Percentiles rank a stretch among this genome's conserved stretches.
These are phyloP conservation scores for Xylariaceae sp. DNA, from an alignment of 2,329 filamentous ascomycete genomes.

Conservation along the genomic window DNA sequence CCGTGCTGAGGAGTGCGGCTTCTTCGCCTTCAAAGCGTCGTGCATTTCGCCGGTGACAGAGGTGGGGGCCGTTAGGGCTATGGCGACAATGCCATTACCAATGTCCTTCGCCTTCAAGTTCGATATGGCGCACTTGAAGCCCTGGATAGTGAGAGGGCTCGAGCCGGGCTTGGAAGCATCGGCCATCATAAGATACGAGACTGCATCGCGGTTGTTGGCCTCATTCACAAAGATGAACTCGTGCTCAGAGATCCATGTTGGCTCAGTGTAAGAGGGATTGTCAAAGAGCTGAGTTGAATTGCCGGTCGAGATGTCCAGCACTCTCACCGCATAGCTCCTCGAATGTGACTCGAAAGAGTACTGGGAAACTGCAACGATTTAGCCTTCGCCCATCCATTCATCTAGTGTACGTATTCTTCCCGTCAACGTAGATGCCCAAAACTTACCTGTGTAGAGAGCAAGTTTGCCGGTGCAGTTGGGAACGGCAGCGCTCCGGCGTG, in stretches of 20 bases:
- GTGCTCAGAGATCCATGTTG: conserved; percentile 76
- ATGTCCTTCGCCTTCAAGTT: conserved; percentile 64
- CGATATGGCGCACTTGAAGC: conserved; percentile 60
- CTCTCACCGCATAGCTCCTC: conserved; percentile 69
- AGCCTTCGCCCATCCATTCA: conserved; percentile 38
- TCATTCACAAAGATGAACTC: conserved; percentile 63
- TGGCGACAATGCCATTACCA: conserved; percentile 54
- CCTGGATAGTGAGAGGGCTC: conserved; percentile 53
- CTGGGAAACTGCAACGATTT: conserved; percentile 59
- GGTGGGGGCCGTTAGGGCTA: conserved; percentile 68
- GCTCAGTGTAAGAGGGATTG: conserved; percentile 69
- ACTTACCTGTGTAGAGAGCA: conserved; percentile 67
- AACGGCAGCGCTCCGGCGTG: conserved; percentile 70
- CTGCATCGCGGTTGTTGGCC: conserved; percentile 52
- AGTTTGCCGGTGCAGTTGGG: conserved; percentile 72
- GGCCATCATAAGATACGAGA: conserved; percentile 53
- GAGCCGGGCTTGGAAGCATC: conserved; percentile 44
- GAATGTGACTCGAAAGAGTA: conserved; percentile 82
- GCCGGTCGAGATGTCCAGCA: conserved; percentile 72
- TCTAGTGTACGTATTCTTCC: too few species aligned
- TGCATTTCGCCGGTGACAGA: conserved; percentile 72
- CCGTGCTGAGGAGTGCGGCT: conserved; percentile 67
- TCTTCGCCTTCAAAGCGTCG: conserved; percentile 66
- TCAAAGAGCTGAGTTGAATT: conserved; percentile 70
- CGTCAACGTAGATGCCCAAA: too few species aligned